A percentile compares a stretch with the other conserved stretches of the same genome.
phyloP scores from a whole-genome alignment of 2,329 filamentous ascomycete species.

The Xylaria sp. region DNA sequence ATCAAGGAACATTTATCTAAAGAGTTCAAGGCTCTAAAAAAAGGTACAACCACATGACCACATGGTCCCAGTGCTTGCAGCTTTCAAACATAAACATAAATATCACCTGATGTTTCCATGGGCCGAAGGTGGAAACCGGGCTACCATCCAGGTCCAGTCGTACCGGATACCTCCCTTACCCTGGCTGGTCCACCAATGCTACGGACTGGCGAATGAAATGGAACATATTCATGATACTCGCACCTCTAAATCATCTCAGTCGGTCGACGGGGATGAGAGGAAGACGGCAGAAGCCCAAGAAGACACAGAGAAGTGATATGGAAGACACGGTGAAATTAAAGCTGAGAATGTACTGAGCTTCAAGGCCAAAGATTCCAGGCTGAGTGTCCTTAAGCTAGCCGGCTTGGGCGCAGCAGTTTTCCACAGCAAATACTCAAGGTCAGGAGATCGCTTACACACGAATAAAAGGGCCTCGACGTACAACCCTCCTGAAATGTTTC shows the following conservation, averaged over 20 bases:
- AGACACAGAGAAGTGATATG: background rate
- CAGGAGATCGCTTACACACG: background rate
- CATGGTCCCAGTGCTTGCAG: slow-evolving; percentile 1
- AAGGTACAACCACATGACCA: background rate
- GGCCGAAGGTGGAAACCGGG: slow-evolving; percentile 1
- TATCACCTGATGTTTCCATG: slow-evolving; percentile 1
- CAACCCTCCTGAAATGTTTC: background rate
- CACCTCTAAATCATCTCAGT: background rate
- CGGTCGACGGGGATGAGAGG: too few species aligned
- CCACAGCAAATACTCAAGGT: slow-evolving; percentile 2
- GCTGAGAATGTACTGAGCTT: slow-evolving; percentile 15
- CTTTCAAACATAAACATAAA: background rate
- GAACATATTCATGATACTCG: slow-evolving; percentile 5
- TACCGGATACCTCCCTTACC: background rate
- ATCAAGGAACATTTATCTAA: background rate
- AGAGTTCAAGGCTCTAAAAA: background rate
- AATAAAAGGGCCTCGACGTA: background rate
- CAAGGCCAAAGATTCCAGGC: background rate
- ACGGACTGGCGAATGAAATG: background rate
- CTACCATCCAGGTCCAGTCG: background rate
- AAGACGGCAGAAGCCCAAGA: background rate
- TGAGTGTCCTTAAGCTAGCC: slow-evolving; percentile 10
- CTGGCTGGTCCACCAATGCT: background rate
- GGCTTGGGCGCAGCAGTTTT: slow-evolving; percentile 15
- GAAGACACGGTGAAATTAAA: slow-evolving; percentile 16